Evolutionary conservation across 352 stramenopile species (phyloP), one percentile per base, ranked within the genome.

Genomic region (Pythium folliculosum): DNA sequence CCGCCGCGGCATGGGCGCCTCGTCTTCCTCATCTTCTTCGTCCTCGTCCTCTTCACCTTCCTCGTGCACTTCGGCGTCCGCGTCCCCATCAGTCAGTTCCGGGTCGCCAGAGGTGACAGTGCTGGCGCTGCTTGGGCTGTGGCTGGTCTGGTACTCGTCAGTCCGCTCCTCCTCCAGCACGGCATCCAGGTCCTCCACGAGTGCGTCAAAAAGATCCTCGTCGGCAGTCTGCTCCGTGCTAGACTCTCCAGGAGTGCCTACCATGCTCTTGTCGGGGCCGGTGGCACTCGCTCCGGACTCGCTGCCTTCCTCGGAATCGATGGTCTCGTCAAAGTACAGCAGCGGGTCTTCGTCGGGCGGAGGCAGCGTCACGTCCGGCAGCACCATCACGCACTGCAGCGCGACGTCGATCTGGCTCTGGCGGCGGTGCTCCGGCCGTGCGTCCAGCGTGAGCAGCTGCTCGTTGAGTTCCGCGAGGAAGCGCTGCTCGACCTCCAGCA

Each of bases 351-450:
- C 73, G 45, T 87, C 71, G 0, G 82, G 77, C 13, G 80, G 77
- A 35, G 81, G 78, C 49, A 91, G 73, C 57, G 82, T 90, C 71
- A 95, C 82, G 47, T 95, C 84, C 10, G 87, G 87, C 35, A 95
- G 65, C 56, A 93, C 72, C 83, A 95, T 91, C 17, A 93, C 84
- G 38, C 76, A 90, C 70, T 86, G 51, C 25, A 95, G 57, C 25
- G 75, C 78, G 17, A 91, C 76, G 70, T 95, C 83, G 48, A 95
- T 89, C 63, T 92, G 78, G 56, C 81, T 90, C n/a, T 84, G 76
- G 61, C 80, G 68, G 23, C 87, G 70, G 49, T 93, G 84, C 47
- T 61, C 59, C 19, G 87, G 87, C 13, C 87, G 80, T 1, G 61
- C 67, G 51, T 90, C 81, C 3, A 90, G 72, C 21, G 73, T 50